These are phyloP conservation scores for Monilinia polystroma DNA, from an alignment of 2,329 filamentous ascomycete genomes.

Conservation along the genomic window DNA sequence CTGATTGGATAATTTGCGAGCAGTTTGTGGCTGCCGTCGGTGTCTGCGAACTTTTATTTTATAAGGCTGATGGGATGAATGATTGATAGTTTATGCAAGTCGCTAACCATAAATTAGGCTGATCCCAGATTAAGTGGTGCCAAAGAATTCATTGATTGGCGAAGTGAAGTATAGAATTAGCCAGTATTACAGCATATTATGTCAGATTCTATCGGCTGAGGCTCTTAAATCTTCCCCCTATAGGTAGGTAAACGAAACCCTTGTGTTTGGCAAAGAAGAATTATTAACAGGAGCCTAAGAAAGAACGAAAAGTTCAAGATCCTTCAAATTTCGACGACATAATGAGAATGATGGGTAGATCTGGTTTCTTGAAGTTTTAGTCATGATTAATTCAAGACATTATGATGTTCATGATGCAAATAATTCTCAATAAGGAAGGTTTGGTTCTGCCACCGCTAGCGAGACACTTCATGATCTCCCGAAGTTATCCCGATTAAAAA, in stretches of 20 bases:
- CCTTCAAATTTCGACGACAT: neutral
- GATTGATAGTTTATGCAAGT: constrained; percentile 6
- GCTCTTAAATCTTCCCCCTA: constrained; percentile 1
- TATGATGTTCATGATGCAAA: neutral
- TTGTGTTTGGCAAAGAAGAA: neutral
- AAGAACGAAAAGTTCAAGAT: neutral
- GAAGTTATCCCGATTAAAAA: neutral
- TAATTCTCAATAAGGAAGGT: neutral
- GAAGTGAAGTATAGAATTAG: neutral
- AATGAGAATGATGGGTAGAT: neutral
- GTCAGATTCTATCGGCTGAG: constrained; percentile 17
- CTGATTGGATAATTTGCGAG: constrained; percentile 19
- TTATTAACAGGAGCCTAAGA: neutral
- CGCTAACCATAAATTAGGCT: neutral
- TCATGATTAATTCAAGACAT: neutral
- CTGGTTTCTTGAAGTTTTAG: neutral
- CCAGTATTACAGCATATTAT: constrained; percentile 7
- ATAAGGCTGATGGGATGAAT: constrained; percentile 16
- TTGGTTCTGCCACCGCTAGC: neutral
- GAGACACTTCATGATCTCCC: neutral
- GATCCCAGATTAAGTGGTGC: neutral
- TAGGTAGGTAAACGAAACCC: constrained; percentile 5
- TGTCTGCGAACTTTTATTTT: neutral
- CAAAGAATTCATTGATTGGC: constrained; percentile 13
- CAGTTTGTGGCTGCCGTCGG: neutral